Base-by-base conservation (phyloP, 257 asterid species). In the Fraxinus pennsylvanica region DNA sequence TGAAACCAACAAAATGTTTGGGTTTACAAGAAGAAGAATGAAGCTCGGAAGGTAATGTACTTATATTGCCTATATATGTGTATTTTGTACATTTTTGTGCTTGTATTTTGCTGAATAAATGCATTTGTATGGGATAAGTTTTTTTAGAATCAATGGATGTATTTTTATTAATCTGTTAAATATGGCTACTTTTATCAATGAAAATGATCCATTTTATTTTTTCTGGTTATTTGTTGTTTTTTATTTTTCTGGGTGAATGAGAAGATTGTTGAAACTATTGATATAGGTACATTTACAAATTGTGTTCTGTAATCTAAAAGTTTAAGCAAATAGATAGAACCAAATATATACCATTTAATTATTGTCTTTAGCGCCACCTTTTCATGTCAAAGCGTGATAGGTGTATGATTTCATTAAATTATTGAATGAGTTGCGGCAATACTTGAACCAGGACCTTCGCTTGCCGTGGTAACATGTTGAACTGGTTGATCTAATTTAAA, bases 11-110 rank as follows among this genome's bases (percentile, higher is more conserved):
- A 85, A 79, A 35, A 94, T 94, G 98, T 92, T 94, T 82, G 98
- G 97, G 77, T 92, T 94, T 87, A 89, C 98, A 74, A 91, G 82
- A 75, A 88, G 96, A 82, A 82, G 96, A 70, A 92, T 91, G 91
- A 94, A 88, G 87, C 88, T 92, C 27, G 98, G 97, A 65, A 94
- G 98, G 98, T 94, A 84, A 71, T 50, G 68, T 66, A 6, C 47
- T 36, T 75, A 74, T 78, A 15, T 83, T 76, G 3, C 74, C 14
- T 68, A 25, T 33, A 67, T 10, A 21, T 36, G 22, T 22, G 43
- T 50, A 14, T 73, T 68, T 29, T 72, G 22, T 35, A 13, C 45
- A 43, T 70, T 71, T 80, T 36, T 71, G 19, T 70, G 69, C 52
- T 32, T 71, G 25, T 76, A 68, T 32, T 69, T 65, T 27, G 47